phyloP scores from a whole-genome alignment of 441 rosid genomes.

The Cnidoscolus chayamansa region DNA sequence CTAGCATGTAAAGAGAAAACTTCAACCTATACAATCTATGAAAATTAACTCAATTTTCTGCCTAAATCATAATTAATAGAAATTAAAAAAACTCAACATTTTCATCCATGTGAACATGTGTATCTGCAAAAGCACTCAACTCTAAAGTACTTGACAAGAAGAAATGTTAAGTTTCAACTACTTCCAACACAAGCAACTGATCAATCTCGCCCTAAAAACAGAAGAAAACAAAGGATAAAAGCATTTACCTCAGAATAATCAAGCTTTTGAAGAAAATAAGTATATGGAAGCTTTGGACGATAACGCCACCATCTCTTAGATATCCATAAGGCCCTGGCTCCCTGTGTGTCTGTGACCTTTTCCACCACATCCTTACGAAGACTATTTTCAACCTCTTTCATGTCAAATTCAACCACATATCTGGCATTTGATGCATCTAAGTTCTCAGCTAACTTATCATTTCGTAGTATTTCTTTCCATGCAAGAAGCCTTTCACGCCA shows the following conservation, averaged over 20 bases:
- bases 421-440: slow-evolving; percentile 58
- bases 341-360: slow-evolving; percentile 53
- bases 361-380: slow-evolving; percentile 74
- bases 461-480: slow-evolving; percentile 70
- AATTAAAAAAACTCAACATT: not conserved
- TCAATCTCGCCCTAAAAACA: slow-evolving; percentile 12
- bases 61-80: too few species aligned
- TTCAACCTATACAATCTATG: not conserved
- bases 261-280: slow-evolving; percentile 88
- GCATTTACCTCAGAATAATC: slow-evolving; percentile 79
- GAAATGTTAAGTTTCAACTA: not conserved
- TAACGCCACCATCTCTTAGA: slow-evolving; percentile 98
- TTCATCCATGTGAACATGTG: not conserved
- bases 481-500: slow-evolving; percentile 77
- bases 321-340: slow-evolving; percentile 89
- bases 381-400: slow-evolving; percentile 96
- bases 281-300: slow-evolving; percentile 91
- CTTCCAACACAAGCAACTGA: not conserved
- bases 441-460: slow-evolving; percentile 66
- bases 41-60: not conserved
- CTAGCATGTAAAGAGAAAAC: not conserved
- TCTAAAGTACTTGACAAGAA: not conserved
- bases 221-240: slow-evolving; percentile 14
- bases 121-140: not conserved
- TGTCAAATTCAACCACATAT: slow-evolving; percentile 89